phyloP scores from a whole-genome alignment of 1,284 basidiomycete genomes.

The Ceratobasidium theobromae region DNA sequence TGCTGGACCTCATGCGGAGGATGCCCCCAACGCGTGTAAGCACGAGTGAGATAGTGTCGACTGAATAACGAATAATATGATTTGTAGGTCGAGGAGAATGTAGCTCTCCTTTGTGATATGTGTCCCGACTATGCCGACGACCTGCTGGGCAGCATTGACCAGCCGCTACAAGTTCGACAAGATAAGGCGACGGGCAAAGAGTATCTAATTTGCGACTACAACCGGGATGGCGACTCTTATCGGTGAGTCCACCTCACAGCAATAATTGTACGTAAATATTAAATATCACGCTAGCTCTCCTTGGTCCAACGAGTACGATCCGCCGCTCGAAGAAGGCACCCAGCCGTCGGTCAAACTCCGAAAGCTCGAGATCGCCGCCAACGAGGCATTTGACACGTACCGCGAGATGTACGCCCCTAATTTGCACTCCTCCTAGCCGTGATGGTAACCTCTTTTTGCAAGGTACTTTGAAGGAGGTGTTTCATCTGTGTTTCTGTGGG shows the following conservation, averaged over 20 bases:
- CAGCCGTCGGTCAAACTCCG: slow-evolving; percentile 81
- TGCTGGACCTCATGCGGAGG: slow-evolving; percentile 94
- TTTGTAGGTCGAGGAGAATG: slow-evolving; percentile 84
- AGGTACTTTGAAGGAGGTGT: slow-evolving; percentile 97
- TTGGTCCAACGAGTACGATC: slow-evolving; percentile 95
- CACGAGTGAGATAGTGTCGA: background rate
- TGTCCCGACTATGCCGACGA: slow-evolving; percentile 97
- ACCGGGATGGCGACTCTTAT: slow-evolving; percentile 94
- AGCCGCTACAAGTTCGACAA: slow-evolving; percentile 81
- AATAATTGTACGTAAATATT: background rate
- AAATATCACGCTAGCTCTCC: slow-evolving; percentile 67
- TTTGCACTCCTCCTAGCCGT: background rate
- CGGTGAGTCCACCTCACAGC: slow-evolving; percentile 54
- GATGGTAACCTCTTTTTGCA: slow-evolving; percentile 8
- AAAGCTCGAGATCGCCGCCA: slow-evolving; percentile 89
- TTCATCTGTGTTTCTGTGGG: slow-evolving; percentile 99
- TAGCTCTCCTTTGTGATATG: slow-evolving; percentile 77
- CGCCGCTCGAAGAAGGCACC: slow-evolving; percentile 84
- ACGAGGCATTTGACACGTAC: slow-evolving; percentile 97
- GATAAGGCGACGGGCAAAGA: slow-evolving; percentile 82
- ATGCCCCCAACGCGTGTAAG: slow-evolving; percentile 71
- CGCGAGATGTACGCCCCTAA: slow-evolving; percentile 73
- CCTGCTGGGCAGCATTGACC: slow-evolving; percentile 91
- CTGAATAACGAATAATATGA: too few relatives aligned
- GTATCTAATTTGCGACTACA: slow-evolving; percentile 96